A percentile compares a stretch with the other conserved stretches of the same genome.
Conservation (phyloP, 2,329 filamentous ascomycete genomes). For the Coleophoma crateriformis region DNA sequence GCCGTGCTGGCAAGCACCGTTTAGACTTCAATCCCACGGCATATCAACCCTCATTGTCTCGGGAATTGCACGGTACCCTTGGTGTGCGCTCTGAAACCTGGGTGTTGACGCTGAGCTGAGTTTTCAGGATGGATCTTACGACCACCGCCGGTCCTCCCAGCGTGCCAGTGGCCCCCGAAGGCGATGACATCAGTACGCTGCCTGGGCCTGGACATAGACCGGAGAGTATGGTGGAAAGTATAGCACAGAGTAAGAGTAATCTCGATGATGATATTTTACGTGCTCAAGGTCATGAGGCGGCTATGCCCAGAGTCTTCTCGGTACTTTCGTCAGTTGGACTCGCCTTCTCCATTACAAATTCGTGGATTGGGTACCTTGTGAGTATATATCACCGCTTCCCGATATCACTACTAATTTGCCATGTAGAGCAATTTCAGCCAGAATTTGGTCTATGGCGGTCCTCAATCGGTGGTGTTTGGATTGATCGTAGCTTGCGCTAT, state of each 20-base stretch:
- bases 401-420: neutral
- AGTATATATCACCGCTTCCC: neutral
- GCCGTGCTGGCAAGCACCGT: no score
- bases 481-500: conserved; percentile 17
- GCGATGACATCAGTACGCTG: no score
- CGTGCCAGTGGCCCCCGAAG: no score
- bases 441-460: conserved; percentile 18
- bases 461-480: conserved; percentile 19
- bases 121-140: no score
- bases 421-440: conserved; percentile 4
- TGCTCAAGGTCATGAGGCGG: conserved; percentile 2
- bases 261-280: conserved; percentile 4
- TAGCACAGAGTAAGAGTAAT: neutral
- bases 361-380: conserved; percentile 24
- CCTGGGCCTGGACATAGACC: no score
- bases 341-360: conserved; percentile 25
- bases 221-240: neutral
- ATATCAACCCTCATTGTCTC: no score
- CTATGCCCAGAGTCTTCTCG: conserved; percentile 15
- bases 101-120: no score
- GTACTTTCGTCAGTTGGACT: conserved; percentile 19
- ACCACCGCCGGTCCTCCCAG: no score
- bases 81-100: no score
- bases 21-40: no score
- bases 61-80: no score